These are phyloP conservation scores for Collybia sordida DNA, from an alignment of 768 basidiomycete genomes.

Conservation along the genomic window DNA sequence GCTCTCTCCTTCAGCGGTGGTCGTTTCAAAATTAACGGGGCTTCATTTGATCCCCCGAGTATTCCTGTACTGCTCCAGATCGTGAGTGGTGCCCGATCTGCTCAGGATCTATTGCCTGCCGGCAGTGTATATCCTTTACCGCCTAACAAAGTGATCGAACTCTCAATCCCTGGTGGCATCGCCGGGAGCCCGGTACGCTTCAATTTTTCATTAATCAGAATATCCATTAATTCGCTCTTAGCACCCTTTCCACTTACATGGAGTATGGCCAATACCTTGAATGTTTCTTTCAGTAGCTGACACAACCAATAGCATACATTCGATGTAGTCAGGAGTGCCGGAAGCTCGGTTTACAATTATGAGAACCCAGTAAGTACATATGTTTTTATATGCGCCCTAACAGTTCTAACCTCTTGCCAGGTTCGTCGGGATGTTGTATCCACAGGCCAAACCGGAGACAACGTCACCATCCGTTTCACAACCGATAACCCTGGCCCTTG, in stretches of 20 bases:
- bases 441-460: conserved; percentile 29
- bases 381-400: too few species aligned
- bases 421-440: conserved; percentile 32
- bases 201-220: neutral
- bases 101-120: conserved; percentile 44
- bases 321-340: conserved; percentile 35
- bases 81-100: conserved; percentile 48
- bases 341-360: conserved; percentile 32
- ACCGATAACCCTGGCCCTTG: conserved; percentile 55
- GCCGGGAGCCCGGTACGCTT: conserved; percentile 29
- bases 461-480: conserved; percentile 46
- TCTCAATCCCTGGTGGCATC: conserved; percentile 37
- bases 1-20: conserved; percentile 14
- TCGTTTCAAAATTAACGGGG: conserved; percentile 29
- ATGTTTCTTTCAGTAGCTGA: neutral
- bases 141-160: conserved; percentile 41
- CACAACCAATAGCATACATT: conserved; percentile 31
- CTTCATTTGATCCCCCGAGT: conserved; percentile 33
- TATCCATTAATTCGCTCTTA: conserved; percentile 9
- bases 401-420: neutral
- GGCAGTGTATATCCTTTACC: conserved; percentile 48
- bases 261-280: conserved; percentile 11
- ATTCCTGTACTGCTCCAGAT: conserved; percentile 60
- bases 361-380: conserved; percentile 37
- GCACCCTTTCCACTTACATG: conserved; percentile 28